Percentiles rank a stretch among this genome's conserved stretches.
Conservation (phyloP, 2,329 filamentous ascomycete species). For the Monosporascus cannonballus region DNA sequence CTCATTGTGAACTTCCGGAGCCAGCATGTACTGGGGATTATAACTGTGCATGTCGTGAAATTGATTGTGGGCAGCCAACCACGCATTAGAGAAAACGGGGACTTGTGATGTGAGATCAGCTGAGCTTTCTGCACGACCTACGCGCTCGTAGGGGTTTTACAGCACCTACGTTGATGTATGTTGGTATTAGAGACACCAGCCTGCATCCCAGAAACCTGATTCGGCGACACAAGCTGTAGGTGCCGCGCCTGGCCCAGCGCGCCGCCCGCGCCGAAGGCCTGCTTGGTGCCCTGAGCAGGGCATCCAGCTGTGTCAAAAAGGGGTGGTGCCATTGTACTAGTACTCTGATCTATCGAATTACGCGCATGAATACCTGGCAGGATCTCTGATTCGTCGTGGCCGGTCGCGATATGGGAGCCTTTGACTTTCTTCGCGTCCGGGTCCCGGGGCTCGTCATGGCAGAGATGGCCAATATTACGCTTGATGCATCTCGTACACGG, state of each 20-base stretch:
- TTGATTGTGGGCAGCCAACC: conserved; percentile 72
- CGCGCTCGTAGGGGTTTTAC: conserved; percentile 21
- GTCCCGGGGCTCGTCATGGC: conserved; percentile 95
- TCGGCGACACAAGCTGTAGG: conserved; percentile 67
- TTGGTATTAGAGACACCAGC: conserved; percentile 55
- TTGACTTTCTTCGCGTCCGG: conserved; percentile 74
- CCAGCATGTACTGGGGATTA: conserved; percentile 91
- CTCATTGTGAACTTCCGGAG: conserved; percentile 88
- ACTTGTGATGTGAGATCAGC: conserved; percentile 45
- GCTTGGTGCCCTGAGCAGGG: conserved; percentile 33
- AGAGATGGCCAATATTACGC: conserved; percentile 95
- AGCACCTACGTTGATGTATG: conserved; percentile 67
- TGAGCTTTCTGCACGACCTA: conserved; percentile 19
- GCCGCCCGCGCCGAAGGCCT: conserved; percentile 34
- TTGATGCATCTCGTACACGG: conserved; percentile 98
- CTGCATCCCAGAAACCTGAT: conserved; percentile 61
- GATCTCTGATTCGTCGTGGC: conserved; percentile 55
- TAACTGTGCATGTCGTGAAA: conserved; percentile 93
- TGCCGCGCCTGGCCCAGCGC: conserved; percentile 45
- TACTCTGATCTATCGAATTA: conserved; percentile 48
- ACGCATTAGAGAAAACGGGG: conserved; percentile 74
- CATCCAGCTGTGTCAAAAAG: conserved; percentile 32
- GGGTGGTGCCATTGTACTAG: conserved; percentile 51
- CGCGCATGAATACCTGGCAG: conserved; percentile 43
- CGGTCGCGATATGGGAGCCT: conserved; percentile 50